phyloP scores from a whole-genome alignment of 441 rosid genomes.

The Gossypium laxum region DNA sequence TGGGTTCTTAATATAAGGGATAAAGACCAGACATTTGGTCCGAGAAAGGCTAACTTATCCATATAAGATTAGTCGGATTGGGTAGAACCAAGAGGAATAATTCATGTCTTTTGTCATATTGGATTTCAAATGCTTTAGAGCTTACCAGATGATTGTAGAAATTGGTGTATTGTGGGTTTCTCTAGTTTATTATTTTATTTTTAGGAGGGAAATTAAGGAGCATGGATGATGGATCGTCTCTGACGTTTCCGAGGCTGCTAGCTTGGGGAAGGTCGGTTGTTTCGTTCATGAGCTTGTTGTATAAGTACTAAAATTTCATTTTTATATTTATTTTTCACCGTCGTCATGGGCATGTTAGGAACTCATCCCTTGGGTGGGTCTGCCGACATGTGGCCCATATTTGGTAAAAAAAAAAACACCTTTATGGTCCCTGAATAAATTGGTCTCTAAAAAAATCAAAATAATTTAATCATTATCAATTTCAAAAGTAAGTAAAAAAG shows the following conservation, averaged over 20 bases:
- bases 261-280: constrained; percentile 1
- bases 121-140: neutral
- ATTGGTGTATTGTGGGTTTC: neutral
- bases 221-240: neutral
- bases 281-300: neutral
- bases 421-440: neutral
- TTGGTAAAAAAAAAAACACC: neutral
- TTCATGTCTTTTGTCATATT: neutral
- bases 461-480: too few species aligned
- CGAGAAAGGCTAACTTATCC: neutral
- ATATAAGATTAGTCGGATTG: neutral
- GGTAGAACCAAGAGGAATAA: neutral
- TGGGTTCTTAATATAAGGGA: neutral
- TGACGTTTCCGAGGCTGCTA: neutral
- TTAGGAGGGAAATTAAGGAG: neutral
- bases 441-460: neutral
- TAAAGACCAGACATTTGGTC: neutral
- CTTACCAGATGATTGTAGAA: neutral
- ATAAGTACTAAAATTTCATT: neutral
- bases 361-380: neutral
- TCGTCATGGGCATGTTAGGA: neutral
- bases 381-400: neutral
- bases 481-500: neutral
- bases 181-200: neutral
- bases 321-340: neutral